These are phyloP conservation scores for Cryptomeria japonica DNA, from an alignment of 75 land plant species.

Conservation along the genomic window DNA sequence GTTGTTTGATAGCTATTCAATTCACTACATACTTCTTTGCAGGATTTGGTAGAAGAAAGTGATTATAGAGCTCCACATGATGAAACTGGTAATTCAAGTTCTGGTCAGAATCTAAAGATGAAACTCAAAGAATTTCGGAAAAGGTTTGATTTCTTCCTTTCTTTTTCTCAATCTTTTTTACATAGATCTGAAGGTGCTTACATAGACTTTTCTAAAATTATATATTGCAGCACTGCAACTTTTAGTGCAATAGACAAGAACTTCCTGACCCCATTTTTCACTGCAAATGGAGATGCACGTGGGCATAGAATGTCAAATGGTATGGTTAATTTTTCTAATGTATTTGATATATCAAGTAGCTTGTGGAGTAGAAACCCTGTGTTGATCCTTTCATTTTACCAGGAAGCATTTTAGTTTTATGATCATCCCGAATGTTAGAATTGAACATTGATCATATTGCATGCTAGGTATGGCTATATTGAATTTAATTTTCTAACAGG, in stretches of 20 bases:
- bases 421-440: neutral
- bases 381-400: neutral
- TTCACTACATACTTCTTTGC: neutral
- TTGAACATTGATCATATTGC: neutral
- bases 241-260: conserved; percentile 86
- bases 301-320: conserved; percentile 10
- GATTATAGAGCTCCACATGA: conserved; percentile 54
- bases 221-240: conserved; percentile 64
- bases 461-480: neutral
- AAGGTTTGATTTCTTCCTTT: conserved; percentile 24
- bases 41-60: conserved; percentile 59
- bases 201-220: neutral
- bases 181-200: neutral
- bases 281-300: conserved; percentile 60
- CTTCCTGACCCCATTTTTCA: conserved; percentile 92
- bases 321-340: neutral
- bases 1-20: neutral
- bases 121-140: conserved; percentile 75
- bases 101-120: conserved; percentile 66
- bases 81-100: conserved; percentile 25
- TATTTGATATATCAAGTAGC: neutral
- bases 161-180: neutral
- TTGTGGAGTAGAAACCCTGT: neutral
- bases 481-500: neutral
- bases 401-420: neutral